phyloP scores from a whole-genome alignment of 306 rosid species.

The Aeschynomene evenia region DNA sequence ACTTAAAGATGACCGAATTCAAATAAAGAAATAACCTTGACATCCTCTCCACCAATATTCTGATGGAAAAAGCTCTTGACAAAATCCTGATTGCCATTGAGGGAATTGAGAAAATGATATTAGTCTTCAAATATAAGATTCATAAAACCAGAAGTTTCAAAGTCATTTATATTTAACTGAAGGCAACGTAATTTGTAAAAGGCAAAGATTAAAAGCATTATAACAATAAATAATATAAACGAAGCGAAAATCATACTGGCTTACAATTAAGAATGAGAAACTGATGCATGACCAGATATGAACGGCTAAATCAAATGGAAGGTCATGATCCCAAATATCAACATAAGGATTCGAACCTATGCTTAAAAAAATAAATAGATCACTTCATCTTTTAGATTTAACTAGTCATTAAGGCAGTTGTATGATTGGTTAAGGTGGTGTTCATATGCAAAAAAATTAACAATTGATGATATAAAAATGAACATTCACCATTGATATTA shows the following conservation, averaged over 20 bases:
- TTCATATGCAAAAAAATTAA: not conserved
- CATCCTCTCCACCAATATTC: constrained; percentile 78
- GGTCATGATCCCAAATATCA: not conserved
- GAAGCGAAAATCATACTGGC: not conserved
- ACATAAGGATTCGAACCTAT: not conserved
- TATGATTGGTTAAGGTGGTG: not conserved
- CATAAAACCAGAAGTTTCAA: not conserved
- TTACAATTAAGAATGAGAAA: constrained; percentile 10
- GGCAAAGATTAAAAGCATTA: not conserved
- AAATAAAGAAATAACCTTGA: constrained; percentile 63
- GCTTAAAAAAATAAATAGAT: not conserved
- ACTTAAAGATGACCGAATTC: not conserved
- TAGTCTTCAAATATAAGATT: constrained; percentile 23
- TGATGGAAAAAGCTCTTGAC: constrained; percentile 63
- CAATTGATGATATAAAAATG: not conserved
- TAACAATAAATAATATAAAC: not conserved
- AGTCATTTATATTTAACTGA: constrained; percentile 1
- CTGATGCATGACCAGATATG: not conserved
- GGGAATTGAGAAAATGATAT: constrained; percentile 23
- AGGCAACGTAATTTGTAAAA: constrained; percentile 8
- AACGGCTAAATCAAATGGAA: constrained; percentile 3
- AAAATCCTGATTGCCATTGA: constrained; percentile 58
- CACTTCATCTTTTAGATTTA: not conserved
- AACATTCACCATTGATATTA: not conserved
- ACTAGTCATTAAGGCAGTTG: not conserved